Evolutionary conservation across 2,329 filamentous ascomycete genomes (phyloP).

Genomic region (Colletotrichum sp.): DNA sequence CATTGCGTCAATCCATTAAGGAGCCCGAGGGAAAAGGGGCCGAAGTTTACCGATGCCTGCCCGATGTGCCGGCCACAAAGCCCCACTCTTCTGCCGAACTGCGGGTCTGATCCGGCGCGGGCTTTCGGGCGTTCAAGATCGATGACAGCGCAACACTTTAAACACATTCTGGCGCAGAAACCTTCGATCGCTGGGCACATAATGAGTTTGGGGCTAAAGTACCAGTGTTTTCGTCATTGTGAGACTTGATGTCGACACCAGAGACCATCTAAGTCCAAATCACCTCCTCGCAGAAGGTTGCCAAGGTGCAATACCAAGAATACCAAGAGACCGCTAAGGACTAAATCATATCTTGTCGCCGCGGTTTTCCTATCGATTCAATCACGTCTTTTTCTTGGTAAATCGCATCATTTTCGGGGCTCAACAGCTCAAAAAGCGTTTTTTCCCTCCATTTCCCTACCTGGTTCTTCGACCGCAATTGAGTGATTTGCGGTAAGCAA

Average conservation of each 20-base stretch:
- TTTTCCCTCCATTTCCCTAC: too few relatives aligned
- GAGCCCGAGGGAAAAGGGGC: neutral
- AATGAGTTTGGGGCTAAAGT: neutral
- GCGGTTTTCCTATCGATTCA: neutral
- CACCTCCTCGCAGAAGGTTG: neutral
- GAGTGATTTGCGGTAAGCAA: neutral
- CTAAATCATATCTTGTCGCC: neutral
- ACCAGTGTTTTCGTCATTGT: neutral
- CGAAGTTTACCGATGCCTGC: neutral
- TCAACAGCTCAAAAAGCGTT: neutral
- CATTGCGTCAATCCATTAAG: neutral
- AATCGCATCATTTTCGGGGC: neutral
- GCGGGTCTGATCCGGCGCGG: neutral
- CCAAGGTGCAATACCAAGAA: slow-evolving; percentile 11
- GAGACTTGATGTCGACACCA: neutral
- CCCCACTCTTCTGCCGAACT: neutral
- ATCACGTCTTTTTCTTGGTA: slow-evolving; percentile 18
- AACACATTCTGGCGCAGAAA: neutral
- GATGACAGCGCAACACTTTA: neutral
- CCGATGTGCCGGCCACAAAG: neutral
- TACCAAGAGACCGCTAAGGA: slow-evolving; percentile 6
- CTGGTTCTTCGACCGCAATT: too few relatives aligned
- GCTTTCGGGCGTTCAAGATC: neutral
- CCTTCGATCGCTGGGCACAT: neutral
- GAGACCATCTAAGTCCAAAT: neutral